phyloP scores from a whole-genome alignment of 1,284 basidiomycete species.

The Pholiota adiposa region DNA sequence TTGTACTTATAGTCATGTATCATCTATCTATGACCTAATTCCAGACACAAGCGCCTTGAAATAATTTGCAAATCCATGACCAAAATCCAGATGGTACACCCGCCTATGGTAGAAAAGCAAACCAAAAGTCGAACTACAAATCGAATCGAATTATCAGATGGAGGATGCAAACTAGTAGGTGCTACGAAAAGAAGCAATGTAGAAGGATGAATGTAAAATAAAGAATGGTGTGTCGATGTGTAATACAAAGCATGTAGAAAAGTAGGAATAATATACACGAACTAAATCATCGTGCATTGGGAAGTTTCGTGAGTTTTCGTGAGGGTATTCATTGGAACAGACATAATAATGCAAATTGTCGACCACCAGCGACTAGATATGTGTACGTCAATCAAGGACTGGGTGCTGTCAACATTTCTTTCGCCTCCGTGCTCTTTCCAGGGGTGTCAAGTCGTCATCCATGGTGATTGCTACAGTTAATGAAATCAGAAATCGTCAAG shows the following conservation, averaged over 20 bases:
- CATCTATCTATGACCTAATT: not conserved
- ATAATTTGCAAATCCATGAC: not conserved
- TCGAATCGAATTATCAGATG: slow-evolving; percentile 1
- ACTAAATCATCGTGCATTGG: slow-evolving; percentile 2
- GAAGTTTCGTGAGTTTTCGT: slow-evolving; percentile 20
- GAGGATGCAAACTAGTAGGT: not conserved
- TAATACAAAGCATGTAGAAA: slow-evolving; percentile 9
- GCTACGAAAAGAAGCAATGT: not conserved
- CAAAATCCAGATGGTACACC: not conserved
- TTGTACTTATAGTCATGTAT: not conserved
- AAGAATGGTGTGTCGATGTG: slow-evolving; percentile 1
- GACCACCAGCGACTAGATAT: not conserved
- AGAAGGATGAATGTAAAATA: slow-evolving; percentile 1
- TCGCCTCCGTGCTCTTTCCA: slow-evolving; percentile 59
- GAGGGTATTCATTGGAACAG: not conserved
- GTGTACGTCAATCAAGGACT: slow-evolving; percentile 19
- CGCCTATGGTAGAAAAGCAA: not conserved
- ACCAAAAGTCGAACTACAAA: slow-evolving; percentile 13
- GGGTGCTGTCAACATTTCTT: slow-evolving; percentile 39
- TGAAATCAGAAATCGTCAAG: slow-evolving; percentile 3
- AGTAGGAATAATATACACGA: slow-evolving; percentile 9
- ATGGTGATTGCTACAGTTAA: slow-evolving; percentile 37
- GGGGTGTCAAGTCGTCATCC: slow-evolving; percentile 57
- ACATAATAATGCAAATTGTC: not conserved
- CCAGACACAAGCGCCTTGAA: too few relatives aligned